Conservation (phyloP, 2,329 filamentous ascomycete species). For the Colletotrichum camelliae region DNA sequence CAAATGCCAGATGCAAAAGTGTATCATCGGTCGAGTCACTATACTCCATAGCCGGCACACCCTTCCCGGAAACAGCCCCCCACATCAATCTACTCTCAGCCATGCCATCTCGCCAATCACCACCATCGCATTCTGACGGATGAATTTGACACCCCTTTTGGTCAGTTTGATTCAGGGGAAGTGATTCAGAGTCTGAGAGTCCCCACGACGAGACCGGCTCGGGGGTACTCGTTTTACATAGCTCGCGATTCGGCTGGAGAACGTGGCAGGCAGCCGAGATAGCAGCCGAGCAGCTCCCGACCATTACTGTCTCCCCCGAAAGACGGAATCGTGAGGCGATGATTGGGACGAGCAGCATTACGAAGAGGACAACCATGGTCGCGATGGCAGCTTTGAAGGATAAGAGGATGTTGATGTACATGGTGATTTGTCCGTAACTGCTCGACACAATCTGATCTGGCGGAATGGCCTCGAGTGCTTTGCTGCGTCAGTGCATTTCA, state of each 20-base stretch:
- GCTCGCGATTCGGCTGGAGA: neutral
- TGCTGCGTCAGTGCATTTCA: fast-evolving
- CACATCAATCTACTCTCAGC: neutral
- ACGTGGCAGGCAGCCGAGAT: neutral
- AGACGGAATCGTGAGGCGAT: neutral
- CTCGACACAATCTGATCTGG: neutral
- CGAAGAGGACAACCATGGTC: neutral
- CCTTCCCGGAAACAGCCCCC: neutral
- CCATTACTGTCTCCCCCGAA: neutral
- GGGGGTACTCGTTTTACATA: neutral
- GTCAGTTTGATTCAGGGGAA: neutral
- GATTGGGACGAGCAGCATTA: neutral
- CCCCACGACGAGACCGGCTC: neutral
- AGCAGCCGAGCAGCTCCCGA: neutral
- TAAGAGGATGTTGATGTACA: neutral
- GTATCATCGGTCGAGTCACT: neutral
- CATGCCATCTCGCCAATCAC: neutral
- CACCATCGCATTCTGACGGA: no score
- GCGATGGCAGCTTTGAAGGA: neutral
- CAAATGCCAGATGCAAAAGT: neutral
- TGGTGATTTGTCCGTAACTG: neutral
- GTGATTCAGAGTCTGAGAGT: neutral
- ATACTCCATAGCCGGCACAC: neutral
- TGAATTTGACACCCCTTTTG: neutral
- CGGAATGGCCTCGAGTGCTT: neutral